These are phyloP conservation scores for Asterophora lycoperdoides DNA, from an alignment of 768 basidiomycete genomes.

Conservation along the genomic window DNA sequence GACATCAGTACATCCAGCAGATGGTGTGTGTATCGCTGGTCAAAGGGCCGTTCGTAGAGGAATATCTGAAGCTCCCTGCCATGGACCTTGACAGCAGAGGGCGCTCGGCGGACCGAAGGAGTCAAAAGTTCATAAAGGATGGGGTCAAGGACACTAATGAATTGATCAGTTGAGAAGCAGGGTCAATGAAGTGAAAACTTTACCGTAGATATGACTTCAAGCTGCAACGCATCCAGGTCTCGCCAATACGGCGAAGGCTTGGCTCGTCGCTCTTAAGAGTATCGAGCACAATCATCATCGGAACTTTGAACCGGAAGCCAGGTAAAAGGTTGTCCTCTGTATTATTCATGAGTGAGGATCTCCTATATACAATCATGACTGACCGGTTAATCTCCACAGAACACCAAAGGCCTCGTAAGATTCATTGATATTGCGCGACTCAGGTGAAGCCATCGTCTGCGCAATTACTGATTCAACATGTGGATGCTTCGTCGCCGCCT, in stretches of 20 bases:
- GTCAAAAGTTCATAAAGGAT: slow-evolving; percentile 75
- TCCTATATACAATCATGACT: slow-evolving; percentile 13
- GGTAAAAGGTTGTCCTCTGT: slow-evolving; percentile 79
- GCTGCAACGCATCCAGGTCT: slow-evolving; percentile 97
- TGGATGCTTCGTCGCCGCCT: slow-evolving; percentile 47
- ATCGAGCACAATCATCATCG: slow-evolving; percentile 86
- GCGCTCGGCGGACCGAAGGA: slow-evolving; percentile 54
- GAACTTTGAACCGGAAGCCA: slow-evolving; percentile 78
- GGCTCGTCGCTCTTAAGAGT: slow-evolving; percentile 76
- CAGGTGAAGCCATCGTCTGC: slow-evolving; percentile 58
- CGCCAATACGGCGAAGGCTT: slow-evolving; percentile 68
- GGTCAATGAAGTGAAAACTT: slow-evolving; percentile 8
- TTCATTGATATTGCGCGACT: slow-evolving; percentile 42
- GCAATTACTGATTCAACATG: slow-evolving; percentile 81
- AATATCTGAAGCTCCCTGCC: slow-evolving; percentile 67
- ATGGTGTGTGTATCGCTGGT: slow-evolving; percentile 69
- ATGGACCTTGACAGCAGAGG: slow-evolving; percentile 47
- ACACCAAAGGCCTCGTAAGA: slow-evolving; percentile 88
- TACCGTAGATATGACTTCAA: slow-evolving; percentile 90
- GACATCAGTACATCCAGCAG: slow-evolving; percentile 74
- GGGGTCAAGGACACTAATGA: slow-evolving; percentile 79
- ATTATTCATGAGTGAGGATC: background rate
- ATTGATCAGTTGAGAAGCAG: background rate
- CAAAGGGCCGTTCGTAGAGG: slow-evolving; percentile 69
- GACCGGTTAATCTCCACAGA: slow-evolving; percentile 87